Conservation (phyloP, 768 basidiomycete species). For the Russula griseocarnosa region DNA sequence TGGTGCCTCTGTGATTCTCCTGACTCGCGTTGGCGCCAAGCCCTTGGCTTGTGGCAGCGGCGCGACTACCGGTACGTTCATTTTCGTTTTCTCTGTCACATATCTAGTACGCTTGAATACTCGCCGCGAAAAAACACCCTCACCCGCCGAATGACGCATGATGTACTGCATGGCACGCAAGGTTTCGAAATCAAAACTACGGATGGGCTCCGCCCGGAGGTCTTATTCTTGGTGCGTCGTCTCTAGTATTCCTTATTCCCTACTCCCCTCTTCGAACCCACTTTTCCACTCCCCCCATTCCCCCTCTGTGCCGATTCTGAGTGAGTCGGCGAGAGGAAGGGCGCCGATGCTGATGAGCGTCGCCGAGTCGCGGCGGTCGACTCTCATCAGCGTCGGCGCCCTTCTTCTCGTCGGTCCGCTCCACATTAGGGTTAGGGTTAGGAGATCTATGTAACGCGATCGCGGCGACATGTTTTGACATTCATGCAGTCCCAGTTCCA, state of each 20-base stretch:
- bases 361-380: conserved; percentile 8
- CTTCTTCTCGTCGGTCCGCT: background rate
- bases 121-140: too few relatives aligned
- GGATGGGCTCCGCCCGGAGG: too few relatives aligned
- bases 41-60: background rate
- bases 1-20: background rate
- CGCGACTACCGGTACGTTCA: background rate
- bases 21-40: background rate
- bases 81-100: background rate
- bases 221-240: background rate
- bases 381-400: background rate
- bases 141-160: too few relatives aligned
- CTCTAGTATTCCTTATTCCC: conserved; percentile 9
- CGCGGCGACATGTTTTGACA: background rate
- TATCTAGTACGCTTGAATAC: background rate
- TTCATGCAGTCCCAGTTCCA: background rate
- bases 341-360: background rate
- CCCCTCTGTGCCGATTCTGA: background rate
- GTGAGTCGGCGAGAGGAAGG: background rate
- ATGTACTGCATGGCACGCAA: too few relatives aligned
- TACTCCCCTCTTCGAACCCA: background rate
- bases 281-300: conserved; percentile 1
- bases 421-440: conserved; percentile 24
- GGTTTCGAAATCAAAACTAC: too few relatives aligned
- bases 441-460: background rate